Percentiles rank a stretch among this genome's conserved stretches.
These are phyloP conservation scores for Papiliotrema flavescens DNA, from an alignment of 1,284 basidiomycete species.

Conservation along the genomic window DNA sequence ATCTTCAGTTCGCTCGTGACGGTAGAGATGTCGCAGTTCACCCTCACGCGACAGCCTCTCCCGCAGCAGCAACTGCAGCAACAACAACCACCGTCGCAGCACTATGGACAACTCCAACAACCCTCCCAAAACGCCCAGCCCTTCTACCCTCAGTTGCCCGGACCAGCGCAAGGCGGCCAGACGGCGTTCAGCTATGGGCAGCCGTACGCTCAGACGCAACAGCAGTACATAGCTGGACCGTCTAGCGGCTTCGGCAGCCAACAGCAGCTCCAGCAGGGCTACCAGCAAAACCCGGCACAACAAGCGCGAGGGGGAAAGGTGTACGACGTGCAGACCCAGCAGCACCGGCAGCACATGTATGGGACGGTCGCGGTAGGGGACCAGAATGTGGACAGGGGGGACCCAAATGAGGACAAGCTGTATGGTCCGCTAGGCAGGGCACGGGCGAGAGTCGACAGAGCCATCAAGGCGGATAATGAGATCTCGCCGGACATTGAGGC, in stretches of 20 bases:
- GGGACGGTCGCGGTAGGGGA: background rate
- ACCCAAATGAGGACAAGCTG: conserved; percentile 37
- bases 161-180: no score
- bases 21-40: no score
- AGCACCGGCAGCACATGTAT: background rate
- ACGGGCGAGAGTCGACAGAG: conserved; percentile 35
- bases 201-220: background rate
- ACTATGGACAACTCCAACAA: background rate
- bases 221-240: background rate
- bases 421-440: conserved; percentile 41
- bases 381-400: conserved; percentile 4
- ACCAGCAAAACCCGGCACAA: no score
- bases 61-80: background rate
- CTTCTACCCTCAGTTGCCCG: no score
- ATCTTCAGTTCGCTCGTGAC: no score
- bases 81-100: background rate
- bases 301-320: background rate
- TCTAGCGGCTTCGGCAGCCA: no score
- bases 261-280: no score
- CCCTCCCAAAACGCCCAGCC: background rate
- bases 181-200: no score
- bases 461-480: conserved; percentile 33
- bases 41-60: background rate
- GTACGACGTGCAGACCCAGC: background rate
- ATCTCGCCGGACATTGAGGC: conserved; percentile 34